Percentiles rank a stretch among this genome's conserved stretches.
These are phyloP conservation scores for Botryosphaeria dothidea DNA, from an alignment of 2,329 filamentous ascomycete species.

Conservation along the genomic window DNA sequence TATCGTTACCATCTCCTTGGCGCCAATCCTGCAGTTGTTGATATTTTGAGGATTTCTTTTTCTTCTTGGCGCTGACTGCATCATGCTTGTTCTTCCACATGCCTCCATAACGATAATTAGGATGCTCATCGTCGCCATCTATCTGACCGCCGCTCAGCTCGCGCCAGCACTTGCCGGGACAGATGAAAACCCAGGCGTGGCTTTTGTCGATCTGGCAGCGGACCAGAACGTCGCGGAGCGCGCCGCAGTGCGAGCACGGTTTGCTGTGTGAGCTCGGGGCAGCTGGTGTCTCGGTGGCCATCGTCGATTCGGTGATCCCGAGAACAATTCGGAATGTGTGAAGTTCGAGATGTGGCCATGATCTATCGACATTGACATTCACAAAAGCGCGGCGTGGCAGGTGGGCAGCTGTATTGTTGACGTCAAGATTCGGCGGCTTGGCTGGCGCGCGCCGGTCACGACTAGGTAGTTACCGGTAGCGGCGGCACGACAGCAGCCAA, in stretches of 20 bases:
- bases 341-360: constrained; percentile 43
- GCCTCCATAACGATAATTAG: constrained; percentile 32
- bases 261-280: constrained; percentile 31
- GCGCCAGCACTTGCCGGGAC: constrained; percentile 46
- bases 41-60: constrained; percentile 26
- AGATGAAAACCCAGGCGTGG: constrained; percentile 46
- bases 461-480: neutral
- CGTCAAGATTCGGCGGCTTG: neutral
- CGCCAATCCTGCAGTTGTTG: neutral
- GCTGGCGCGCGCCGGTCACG: neutral
- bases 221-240: constrained; percentile 40
- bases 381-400: constrained; percentile 38
- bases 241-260: constrained; percentile 43
- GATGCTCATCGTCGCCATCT: constrained; percentile 42
- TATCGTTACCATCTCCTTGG: neutral
- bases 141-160: constrained; percentile 45
- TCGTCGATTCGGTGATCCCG: neutral
- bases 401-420: neutral
- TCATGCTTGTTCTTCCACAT: constrained; percentile 37
- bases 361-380: constrained; percentile 28
- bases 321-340: constrained; percentile 27
- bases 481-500: neutral
- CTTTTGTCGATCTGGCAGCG: constrained; percentile 46
- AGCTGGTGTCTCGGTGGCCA: neutral
- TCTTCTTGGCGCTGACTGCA: constrained; percentile 36